Percentiles rank a stretch among this genome's conserved stretches.
Evolutionary conservation across 768 basidiomycete genomes (phyloP).

Genomic region (Coprinellus micaceus): DNA sequence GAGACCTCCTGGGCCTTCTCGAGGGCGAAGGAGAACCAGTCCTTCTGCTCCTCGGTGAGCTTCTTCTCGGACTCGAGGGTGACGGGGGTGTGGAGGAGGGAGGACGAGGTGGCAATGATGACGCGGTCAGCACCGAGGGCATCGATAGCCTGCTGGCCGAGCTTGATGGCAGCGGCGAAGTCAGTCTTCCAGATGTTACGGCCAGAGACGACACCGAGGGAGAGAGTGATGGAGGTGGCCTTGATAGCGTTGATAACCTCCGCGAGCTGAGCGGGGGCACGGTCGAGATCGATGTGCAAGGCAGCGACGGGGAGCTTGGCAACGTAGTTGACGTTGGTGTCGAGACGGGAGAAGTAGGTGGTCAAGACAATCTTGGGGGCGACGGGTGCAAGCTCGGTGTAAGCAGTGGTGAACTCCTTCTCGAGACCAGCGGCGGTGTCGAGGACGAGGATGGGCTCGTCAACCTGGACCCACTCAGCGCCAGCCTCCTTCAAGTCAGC

Average conservation of each 20-base stretch:
- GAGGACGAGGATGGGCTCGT: slow-evolving; percentile 94
- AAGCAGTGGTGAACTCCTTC: slow-evolving; percentile 76
- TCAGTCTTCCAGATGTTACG: slow-evolving; percentile 99
- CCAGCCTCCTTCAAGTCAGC: slow-evolving; percentile 89
- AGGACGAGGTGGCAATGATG: slow-evolving; percentile 93
- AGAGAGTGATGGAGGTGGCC: slow-evolving; percentile 74
- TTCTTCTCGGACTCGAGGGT: slow-evolving; percentile 91
- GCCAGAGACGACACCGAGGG: slow-evolving; percentile 94
- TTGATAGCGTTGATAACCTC: slow-evolving; percentile 80
- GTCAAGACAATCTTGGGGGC: slow-evolving; percentile 91
- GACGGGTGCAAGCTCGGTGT: slow-evolving; percentile 74
- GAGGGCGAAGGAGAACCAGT: slow-evolving; percentile 98
- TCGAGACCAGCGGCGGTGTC: slow-evolving; percentile 76
- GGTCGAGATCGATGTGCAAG: slow-evolving; percentile 95
- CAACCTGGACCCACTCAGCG: slow-evolving; percentile 92
- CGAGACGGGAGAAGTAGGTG: slow-evolving; percentile 96
- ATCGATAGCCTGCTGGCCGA: slow-evolving; percentile 80
- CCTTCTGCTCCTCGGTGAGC: slow-evolving; percentile 82
- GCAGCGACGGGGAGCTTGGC: slow-evolving; percentile 90
- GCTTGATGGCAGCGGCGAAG: slow-evolving; percentile 75
- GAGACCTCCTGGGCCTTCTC: slow-evolving; percentile 95
- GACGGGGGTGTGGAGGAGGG: slow-evolving; percentile 97
- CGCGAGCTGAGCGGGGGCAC: slow-evolving; percentile 87
- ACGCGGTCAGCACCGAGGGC: slow-evolving; percentile 84
- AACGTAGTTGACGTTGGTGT: slow-evolving; percentile 82